Base-by-base conservation (phyloP, 192 early-diverging fungal species). In the Obelidium mucronatum region DNA sequence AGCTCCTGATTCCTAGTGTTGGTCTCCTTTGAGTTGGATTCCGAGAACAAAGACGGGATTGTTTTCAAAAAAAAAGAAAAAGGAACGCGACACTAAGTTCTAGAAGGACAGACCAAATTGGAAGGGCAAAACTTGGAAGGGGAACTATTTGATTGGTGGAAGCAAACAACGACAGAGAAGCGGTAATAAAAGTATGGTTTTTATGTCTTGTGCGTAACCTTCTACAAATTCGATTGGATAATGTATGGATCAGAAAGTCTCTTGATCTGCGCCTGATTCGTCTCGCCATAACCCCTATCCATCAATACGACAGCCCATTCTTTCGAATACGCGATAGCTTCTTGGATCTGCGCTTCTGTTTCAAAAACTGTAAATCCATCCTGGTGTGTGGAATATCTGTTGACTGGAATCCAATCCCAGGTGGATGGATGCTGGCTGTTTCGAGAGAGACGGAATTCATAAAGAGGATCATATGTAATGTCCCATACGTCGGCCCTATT, bases 401-500 rank as follows among this genome's bases (percentile, higher is more conserved):
- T 72, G 8, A 3, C 51, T 2, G 69, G 69, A 2, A 58, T 36
- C 69, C 69, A 72, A 15, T 54, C 35, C 26, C 66, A 58, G 11
- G 55, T 58, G 24, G 8, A 22, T 22, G 55, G 55, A 31, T 1
- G 24, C 6, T 11, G 6, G 24, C 5, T 36, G 2, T 39, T 24
- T 1, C 24, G 34, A 8, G 35, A 22, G 54, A 39, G 17, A 31
- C n/a, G 3, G 56, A 35, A 72, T 72, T 72, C 69, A 30, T 72
- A 72, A 34, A 72, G 56, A 19, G 69, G 69, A 31, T 72, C 69
- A 35, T 72, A 72, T 1, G 69, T 59, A 19, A 72, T 35, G 56
- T 72, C 69, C 69, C 69, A 72, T 15, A 72, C 69, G 37, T 72
- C 69, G 31, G 69, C 69, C 66, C 55, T 58, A 26, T 6, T 48